Evolutionary conservation across 129 eudicot species (phyloP).

Genomic region (Helichrysum umbraculigerum): DNA sequence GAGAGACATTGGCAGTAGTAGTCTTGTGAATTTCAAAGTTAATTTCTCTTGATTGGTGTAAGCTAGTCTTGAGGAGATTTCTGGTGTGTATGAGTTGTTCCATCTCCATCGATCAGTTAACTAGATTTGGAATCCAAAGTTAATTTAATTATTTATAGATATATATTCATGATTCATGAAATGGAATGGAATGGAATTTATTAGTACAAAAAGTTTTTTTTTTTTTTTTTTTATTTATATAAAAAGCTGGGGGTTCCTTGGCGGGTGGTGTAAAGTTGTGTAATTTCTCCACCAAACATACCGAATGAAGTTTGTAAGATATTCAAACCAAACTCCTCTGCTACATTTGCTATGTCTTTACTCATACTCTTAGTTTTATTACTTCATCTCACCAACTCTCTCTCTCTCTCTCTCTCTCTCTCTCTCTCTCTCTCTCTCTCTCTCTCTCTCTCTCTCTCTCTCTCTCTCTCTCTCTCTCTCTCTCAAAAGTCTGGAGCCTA

Average conservation of each 20-base stretch:
- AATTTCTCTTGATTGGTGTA: slow-evolving; percentile 56
- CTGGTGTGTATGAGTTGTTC: slow-evolving; percentile 48
- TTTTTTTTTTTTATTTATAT: no score
- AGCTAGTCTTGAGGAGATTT: slow-evolving; percentile 49
- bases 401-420: neutral
- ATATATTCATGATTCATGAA: neutral
- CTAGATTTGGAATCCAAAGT: neutral
- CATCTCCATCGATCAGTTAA: slow-evolving; percentile 10
- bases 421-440: slow-evolving; percentile 14
- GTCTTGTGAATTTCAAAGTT: slow-evolving; percentile 38
- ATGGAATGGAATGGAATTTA: neutral
- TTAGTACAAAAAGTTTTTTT: neutral
- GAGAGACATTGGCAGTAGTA: slow-evolving; percentile 38
- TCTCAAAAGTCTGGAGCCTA: no score
- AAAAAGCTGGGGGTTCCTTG: slow-evolving; percentile 21
- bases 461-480: slow-evolving; percentile 2
- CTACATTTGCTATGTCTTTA: slow-evolving; percentile 36
- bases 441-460: slow-evolving; percentile 17
- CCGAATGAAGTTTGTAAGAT: slow-evolving; percentile 38
- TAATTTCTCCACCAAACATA: slow-evolving; percentile 30
- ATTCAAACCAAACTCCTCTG: slow-evolving; percentile 79
- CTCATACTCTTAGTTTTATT: slow-evolving; percentile 32
- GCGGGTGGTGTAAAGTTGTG: slow-evolving; percentile 13
- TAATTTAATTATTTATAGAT: neutral
- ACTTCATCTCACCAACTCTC: slow-evolving; percentile 17